Conservation (phyloP, 1,139 yeast genomes). For the Pichia sp. region DNA sequence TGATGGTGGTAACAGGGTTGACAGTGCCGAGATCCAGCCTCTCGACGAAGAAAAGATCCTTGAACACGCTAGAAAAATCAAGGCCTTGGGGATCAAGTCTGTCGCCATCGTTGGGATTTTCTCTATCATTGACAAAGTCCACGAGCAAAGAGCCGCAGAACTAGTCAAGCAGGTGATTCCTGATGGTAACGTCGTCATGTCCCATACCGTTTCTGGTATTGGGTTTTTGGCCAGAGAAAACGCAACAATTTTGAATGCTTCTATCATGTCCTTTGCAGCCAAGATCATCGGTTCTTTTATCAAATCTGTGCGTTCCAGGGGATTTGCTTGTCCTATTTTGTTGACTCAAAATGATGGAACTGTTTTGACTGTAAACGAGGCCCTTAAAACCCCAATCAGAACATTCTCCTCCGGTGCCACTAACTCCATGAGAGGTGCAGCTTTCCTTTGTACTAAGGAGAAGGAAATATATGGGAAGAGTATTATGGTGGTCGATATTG, state of each 20-base stretch:
- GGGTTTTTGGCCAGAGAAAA: constrained; percentile 5
- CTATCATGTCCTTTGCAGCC: not conserved
- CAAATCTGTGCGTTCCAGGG: not conserved
- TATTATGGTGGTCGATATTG: constrained; percentile 3
- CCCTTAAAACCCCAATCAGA: constrained; percentile 4
- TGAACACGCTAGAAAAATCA: not conserved
- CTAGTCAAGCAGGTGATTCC: not conserved
- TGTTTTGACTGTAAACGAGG: not conserved
- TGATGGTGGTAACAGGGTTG: constrained; percentile 5
- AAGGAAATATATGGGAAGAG: not conserved
- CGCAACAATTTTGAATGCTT: constrained; percentile 6
- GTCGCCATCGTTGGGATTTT: constrained; percentile 2
- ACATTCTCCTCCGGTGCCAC: constrained; percentile 7
- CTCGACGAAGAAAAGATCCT: not conserved
- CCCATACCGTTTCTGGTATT: constrained; percentile 2
- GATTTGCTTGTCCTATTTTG: constrained; percentile 1
- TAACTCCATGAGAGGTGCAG: constrained; percentile 5
- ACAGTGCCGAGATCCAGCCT: constrained; percentile 1
- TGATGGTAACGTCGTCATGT: not conserved
- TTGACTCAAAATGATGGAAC: constrained; percentile 6
- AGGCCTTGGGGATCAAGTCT: not conserved
- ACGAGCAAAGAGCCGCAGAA: constrained; percentile 1
- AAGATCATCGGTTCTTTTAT: constrained; percentile 3
- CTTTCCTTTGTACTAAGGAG: not conserved
- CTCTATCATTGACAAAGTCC: not conserved